Conservation (phyloP, 345 rosid species). For the Sapria himalayana region DNA sequence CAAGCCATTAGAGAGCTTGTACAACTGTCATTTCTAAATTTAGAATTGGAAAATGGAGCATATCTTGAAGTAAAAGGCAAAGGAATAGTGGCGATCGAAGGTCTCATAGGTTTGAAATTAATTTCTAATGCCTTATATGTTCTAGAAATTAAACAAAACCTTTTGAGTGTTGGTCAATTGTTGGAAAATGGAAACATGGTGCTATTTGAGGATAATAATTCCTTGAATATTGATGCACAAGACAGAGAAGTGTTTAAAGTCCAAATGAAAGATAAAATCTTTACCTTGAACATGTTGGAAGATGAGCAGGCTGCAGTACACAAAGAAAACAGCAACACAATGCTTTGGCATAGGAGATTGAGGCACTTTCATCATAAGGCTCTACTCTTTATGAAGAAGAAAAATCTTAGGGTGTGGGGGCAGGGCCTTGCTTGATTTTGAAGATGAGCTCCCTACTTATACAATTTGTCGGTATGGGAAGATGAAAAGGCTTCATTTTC, state of each 20-base stretch:
- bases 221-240: constrained; percentile 1
- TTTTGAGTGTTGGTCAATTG: not conserved
- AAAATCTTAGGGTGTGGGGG: constrained; percentile 1
- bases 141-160: not conserved
- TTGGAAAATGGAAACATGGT: not conserved
- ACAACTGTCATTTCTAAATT: not conserved
- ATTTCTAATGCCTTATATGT: constrained; percentile 3
- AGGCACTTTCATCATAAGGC: constrained; percentile 1
- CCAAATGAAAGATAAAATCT: constrained; percentile 2
- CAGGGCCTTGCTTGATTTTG: not conserved
- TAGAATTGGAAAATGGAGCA: constrained; percentile 1
- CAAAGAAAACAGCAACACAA: not conserved
- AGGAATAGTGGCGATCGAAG: not conserved
- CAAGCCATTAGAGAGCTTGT: not conserved
- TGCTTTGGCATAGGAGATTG: constrained; percentile 1
- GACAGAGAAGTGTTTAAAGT: constrained; percentile 2
- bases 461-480: constrained; percentile 1
- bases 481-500: constrained; percentile 1
- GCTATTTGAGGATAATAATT: not conserved
- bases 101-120: not conserved
- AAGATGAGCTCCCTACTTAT: not conserved
- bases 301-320: not conserved
- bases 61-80: not conserved
- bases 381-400: constrained; percentile 2
- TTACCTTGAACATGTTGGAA: not conserved